Evolutionary conservation across 2,329 filamentous ascomycete species (phyloP), one percentile per base, ranked within the genome.

Genomic region (Fusarium subtropicale): DNA sequence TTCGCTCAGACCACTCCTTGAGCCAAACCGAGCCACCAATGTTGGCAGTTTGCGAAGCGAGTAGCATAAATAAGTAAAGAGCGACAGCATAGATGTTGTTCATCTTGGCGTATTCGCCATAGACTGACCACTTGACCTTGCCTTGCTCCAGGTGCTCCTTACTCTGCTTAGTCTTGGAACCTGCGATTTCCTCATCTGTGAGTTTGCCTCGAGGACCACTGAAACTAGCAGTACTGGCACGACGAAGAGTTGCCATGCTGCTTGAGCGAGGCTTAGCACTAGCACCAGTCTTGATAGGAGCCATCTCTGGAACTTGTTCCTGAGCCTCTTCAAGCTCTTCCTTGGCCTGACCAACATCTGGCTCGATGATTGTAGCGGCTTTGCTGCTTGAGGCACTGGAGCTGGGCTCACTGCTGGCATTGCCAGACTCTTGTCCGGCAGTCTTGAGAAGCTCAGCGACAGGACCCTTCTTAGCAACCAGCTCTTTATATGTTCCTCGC

Each of bases 41-140:
- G 75, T 92, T 91, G 13, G 90, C 90, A 18, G 91, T 91, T 81
- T 99, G 95, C 11, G 93, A 90, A 30, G 90, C 89, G 62, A 98
- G 74, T 46, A 98, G 85, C 56, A 93, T 89, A 44, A 91, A 46
- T 18, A 97, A 75, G 79, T 98, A 99, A 71, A 97, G 84, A 18
- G 81, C 80, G 11, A 99, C 96, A 15, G 96, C 97, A 59, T 88
- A 83, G 18, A 97, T 80, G 78, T 98, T 97, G 83, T 93, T 97
- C 62, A 93, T 93, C 81, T 93, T 97, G 59, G 96, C 97, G 76
- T 99, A 99, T 80, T 97, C 94, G 20, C 85, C 84, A 77, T 99
- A 99, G 30, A 99, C 95, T 74, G 76, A 75, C 94, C 96, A 98
- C 80, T 97, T 98, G 73, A 99, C 96, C 79, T 98, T 97, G 75